Percentiles rank a stretch among this genome's conserved stretches.
Evolutionary conservation across 768 basidiomycete species (phyloP).

Genomic region (Rubroboletus pulcherrimus): DNA sequence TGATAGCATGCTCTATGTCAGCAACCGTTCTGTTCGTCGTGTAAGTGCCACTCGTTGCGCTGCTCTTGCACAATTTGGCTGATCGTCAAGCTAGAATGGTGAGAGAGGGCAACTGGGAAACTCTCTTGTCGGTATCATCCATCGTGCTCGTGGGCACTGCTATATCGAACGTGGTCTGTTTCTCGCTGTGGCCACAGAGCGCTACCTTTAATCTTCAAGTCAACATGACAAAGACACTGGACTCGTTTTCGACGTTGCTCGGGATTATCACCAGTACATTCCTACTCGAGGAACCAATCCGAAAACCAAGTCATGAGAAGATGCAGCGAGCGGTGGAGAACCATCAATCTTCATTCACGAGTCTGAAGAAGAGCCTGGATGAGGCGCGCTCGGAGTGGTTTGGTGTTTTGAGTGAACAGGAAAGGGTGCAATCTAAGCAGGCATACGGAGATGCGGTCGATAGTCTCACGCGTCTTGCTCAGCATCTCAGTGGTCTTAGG

Average conservation of each 20-base stretch:
- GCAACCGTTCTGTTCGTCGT: slow-evolving; percentile 82
- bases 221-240: slow-evolving; percentile 81
- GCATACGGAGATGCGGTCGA: slow-evolving; percentile 87
- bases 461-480: slow-evolving; percentile 84
- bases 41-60: slow-evolving; percentile 35
- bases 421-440: slow-evolving; percentile 33
- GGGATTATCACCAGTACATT: slow-evolving; percentile 81
- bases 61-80: background rate
- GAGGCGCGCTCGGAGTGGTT: slow-evolving; percentile 90
- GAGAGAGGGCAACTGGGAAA: slow-evolving; percentile 82
- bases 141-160: slow-evolving; percentile 74
- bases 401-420: slow-evolving; percentile 23
- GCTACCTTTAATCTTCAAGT: slow-evolving; percentile 79
- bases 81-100: slow-evolving; percentile 51
- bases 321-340: slow-evolving; percentile 77
- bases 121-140: slow-evolving; percentile 67
- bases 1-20: slow-evolving; percentile 77
- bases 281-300: slow-evolving; percentile 67
- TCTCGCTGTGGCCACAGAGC: slow-evolving; percentile 77
- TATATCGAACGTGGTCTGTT: slow-evolving; percentile 84
- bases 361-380: slow-evolving; percentile 76
- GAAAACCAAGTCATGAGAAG: slow-evolving; percentile 53
- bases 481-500: slow-evolving; percentile 88
- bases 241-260: slow-evolving; percentile 85
- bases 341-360: slow-evolving; percentile 88